Percentiles rank a stretch among this genome's conserved stretches.
Evolutionary conservation across 2,329 filamentous ascomycete species (phyloP).

Genomic region (Cladosporium colombiae): DNA sequence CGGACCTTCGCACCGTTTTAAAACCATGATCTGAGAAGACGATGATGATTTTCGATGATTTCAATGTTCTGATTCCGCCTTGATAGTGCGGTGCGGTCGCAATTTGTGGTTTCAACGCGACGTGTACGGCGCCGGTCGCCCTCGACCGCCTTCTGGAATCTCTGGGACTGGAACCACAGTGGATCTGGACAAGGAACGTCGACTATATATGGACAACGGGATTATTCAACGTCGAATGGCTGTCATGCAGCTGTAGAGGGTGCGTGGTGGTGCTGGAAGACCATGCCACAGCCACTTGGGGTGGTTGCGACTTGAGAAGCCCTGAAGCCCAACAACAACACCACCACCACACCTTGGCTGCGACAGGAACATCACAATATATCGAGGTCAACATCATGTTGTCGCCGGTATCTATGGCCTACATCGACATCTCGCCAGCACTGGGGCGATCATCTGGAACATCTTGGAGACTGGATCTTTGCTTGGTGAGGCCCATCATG

Average conservation of each 20-base stretch:
- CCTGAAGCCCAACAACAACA: neutral
- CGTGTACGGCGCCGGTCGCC: neutral
- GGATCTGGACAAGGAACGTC: neutral
- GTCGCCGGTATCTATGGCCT: neutral
- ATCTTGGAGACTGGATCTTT: neutral
- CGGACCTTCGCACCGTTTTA: neutral
- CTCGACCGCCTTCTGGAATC: neutral
- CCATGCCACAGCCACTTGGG: neutral
- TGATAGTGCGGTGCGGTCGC: slow-evolving; percentile 15
- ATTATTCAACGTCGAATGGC: neutral
- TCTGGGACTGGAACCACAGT: neutral
- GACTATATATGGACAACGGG: neutral
- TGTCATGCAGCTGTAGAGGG: neutral
- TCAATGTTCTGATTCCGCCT: neutral
- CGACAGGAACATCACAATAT: neutral
- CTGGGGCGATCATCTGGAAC: neutral
- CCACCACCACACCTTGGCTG: neutral
- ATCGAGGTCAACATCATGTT: neutral
- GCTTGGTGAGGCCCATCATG: neutral
- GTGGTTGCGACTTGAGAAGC: neutral
- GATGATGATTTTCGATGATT: neutral
- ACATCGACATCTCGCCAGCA: neutral
- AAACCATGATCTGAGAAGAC: neutral
- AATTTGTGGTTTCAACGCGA: slow-evolving; percentile 6
- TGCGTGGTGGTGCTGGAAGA: neutral